phyloP scores from a whole-genome alignment of 495 filamentous ascomycete genomes.

The Annulohypoxylon nitens region DNA sequence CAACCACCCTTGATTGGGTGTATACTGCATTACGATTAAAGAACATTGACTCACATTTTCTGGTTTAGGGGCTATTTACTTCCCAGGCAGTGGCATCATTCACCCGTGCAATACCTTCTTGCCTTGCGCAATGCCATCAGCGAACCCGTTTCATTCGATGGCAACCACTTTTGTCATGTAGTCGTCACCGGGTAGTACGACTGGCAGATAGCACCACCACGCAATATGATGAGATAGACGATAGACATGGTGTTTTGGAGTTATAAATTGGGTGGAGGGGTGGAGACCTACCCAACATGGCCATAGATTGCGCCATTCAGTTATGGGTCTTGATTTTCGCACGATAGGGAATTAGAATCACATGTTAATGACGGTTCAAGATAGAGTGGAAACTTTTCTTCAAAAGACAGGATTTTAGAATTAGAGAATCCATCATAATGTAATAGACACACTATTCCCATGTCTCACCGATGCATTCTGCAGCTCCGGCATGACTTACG shows the following conservation, averaged over 20 bases:
- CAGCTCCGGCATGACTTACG: neutral
- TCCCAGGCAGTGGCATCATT: slow-evolving; percentile 38
- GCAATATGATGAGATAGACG: slow-evolving; percentile 17
- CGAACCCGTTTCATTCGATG: slow-evolving; percentile 27
- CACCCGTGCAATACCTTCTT: slow-evolving; percentile 46
- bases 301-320: slow-evolving; percentile 5
- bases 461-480: neutral
- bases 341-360: neutral
- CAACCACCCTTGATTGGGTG: slow-evolving; percentile 18
- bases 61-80: slow-evolving; percentile 49
- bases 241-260: slow-evolving; percentile 1
- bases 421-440: slow-evolving; percentile 18
- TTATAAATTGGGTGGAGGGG: slow-evolving; percentile 10
- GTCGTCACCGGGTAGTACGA: neutral
- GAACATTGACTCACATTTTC: slow-evolving; percentile 44
- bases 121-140: slow-evolving; percentile 26
- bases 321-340: slow-evolving; percentile 4
- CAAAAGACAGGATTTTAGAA: slow-evolving; percentile 19
- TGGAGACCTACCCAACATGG: neutral
- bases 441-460: slow-evolving; percentile 25
- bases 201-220: neutral
- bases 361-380: slow-evolving; percentile 1
- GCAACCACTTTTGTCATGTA: slow-evolving; percentile 39
- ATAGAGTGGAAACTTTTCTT: slow-evolving; percentile 9
- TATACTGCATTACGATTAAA: slow-evolving; percentile 8